Evolutionary conservation across 2,329 filamentous ascomycete species (phyloP), one percentile per base, ranked within the genome.

Genomic region (Trichoderma semiorbis): DNA sequence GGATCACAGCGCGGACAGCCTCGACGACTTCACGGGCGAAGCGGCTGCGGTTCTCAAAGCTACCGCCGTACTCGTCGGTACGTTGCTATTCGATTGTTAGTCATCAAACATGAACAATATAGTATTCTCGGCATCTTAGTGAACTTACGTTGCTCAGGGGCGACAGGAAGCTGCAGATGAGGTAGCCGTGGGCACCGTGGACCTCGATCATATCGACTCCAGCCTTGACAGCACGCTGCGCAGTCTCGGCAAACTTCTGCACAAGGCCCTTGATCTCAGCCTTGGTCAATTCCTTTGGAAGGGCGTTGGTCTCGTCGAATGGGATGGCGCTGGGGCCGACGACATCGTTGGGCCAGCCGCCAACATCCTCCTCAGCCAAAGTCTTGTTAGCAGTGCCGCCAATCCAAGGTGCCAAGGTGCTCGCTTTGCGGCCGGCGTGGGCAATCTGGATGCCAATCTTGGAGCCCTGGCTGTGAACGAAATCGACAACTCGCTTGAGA

Each of bases 371-470:
- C 0, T 82, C 83, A 0, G 92, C 91, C 28, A 90, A 80, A 55
- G 76, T 88, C 72, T 79, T 80, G 79, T 63, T 87, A 80, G 85
- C 86, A 1, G 75, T 75, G 24, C 78, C 79, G 18, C 76, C 77
- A 85, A 93, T 81, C 91, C 92, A 95, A 0, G 89, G 88, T 0
- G 89, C 85, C 24, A 89, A 77, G 2, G 84, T 88, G 79, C 85
- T 88, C 2, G 87, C 90, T 80, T 92, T 92, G 70, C 91, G 85
- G 2, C 94, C 94, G 0, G 93, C 94, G 77, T 97, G 94, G 1
- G 84, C 93, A 5, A 97, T 85, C 83, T 97, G 94, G 73, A 97
- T 91, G 66, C 88, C 93, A 67, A 93, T 89, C 74, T 92, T 89
- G 77, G 94, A 90, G 78, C 86, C 87, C 81, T 97, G 94, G 30